Evolutionary conservation across 176 grass and related monocot genomes (phyloP), one percentile per base, ranked within the genome.

Genomic region (Eragrostis nindensis): DNA sequence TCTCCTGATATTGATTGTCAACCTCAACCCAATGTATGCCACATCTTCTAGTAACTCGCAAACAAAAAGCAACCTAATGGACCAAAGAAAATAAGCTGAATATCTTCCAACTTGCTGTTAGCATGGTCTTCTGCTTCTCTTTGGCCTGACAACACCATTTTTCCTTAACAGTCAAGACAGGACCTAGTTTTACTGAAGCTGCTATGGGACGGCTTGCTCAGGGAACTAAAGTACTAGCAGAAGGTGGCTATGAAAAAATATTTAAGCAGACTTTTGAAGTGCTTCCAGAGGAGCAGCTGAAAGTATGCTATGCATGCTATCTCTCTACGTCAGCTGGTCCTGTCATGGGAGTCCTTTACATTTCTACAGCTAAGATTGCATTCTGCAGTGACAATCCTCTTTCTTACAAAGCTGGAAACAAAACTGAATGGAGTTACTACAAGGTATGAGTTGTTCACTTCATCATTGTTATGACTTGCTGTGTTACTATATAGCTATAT

Each of bases 401-500:
- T 49, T 92, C 93, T 26, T 96, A 96, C 90, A 96, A 96, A 65
- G 93, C 87, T 66, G 87, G 93, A 71, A 65, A 89, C 41, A 92
- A 92, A 92, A 96, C 93, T 27, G 93, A 96, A 77, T 96, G 93
- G 93, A 96, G 90, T 69, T 96, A 92, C 70, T 96, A 96, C 83
- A 96, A 96, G 90, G 93, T 90, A 84, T 68, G 62, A 49, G 17
- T 62, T 24, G 30, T 53, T 60, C 30, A 32, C 36, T 36, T 9
- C 29, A 72, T 89, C 56, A 62, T 75, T 68, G 55, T 75, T 68
- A 63, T 76, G 17, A 43, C 21, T 38, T 13, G 52, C 49, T 66
- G 2, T n/a, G 32, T 81, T 27, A 30, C 16, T 66, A 24, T 52
- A 44, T 14, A 39, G 21, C 16, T 66, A 24, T 52, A 44, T 14